Evolutionary conservation across 2,329 filamentous ascomycete genomes (phyloP), one percentile per base, ranked within the genome.

Genomic region (Cordyceps cateniannulata): DNA sequence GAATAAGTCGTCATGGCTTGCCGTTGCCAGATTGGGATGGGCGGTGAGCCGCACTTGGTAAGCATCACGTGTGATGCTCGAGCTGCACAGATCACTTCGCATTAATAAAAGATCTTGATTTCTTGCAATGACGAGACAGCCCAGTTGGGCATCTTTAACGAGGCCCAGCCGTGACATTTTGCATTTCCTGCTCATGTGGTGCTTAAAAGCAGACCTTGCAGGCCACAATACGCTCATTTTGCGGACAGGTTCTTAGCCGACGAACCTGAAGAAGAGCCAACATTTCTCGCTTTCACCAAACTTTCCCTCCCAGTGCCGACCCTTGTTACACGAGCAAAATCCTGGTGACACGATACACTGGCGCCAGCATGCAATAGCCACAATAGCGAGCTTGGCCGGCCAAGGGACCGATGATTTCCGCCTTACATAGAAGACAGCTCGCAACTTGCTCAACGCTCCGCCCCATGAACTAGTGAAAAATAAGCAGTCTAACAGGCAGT

Each of bases 1-100:
- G 35, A 53, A 60, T 45, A 25, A 40, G 32, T 45, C 57, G 57
- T 59, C 57, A 59, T 59, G 25, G 29, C 50, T 27, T 8, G n/a
- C 24, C 25, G 12, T 14, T 14, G 22, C 55, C 35, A 24, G 20
- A 52, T 45, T 32, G 9, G 49, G 57, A 10, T 40, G 57, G n/a
- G 57, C 57, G 58, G 58, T 60, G 58, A 60, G 25, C 18, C 32
- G 32, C 10, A 35, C 32, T 35, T 45, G 25, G n/a, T 20, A 14
- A 9, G 4, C 22, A 57, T 48, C 54, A 56, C 54, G 44, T 57
- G 54, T 5, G 16, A 57, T 32, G 18, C 8, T 1, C n/a, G 22
- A 20, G 5, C 18, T 45, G 40, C 16, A 42, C 40, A 42, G 20
- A 20, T 1, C 42, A 45, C 3, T n/a, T 24, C n/a, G n/a, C 32